Percentiles rank a stretch among this genome's conserved stretches.
Conservation (phyloP, 2,329 filamentous ascomycete genomes). For the Ophiocordyceps camponoti-floridani region DNA sequence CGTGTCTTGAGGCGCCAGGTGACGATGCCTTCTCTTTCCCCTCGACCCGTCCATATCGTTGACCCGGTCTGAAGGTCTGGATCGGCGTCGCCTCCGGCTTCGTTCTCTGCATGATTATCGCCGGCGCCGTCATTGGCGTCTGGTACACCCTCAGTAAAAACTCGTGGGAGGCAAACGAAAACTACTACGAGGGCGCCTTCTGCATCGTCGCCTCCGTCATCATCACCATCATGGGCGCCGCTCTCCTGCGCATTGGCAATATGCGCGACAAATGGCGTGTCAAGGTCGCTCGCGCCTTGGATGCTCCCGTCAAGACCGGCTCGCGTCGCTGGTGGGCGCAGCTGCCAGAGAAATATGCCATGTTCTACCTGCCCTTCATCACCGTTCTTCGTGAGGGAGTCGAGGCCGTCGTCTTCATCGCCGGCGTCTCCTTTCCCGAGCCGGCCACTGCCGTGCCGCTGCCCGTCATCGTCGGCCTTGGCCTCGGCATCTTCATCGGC, state of each 20-base stretch:
- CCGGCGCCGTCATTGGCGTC: conserved; percentile 49
- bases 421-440: conserved; percentile 61
- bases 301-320: conserved; percentile 28
- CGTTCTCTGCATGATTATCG: conserved; percentile 45
- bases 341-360: conserved; percentile 60
- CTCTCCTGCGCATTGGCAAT: conserved; percentile 64
- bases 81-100: conserved; percentile 44
- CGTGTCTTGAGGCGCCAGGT: conserved; percentile 53
- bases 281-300: conserved; percentile 57
- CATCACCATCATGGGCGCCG: conserved; percentile 66
- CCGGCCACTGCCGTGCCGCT: conserved; percentile 64
- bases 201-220: conserved; percentile 58
- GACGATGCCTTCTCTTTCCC: conserved; percentile 17
- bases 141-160: conserved; percentile 53
- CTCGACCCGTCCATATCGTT: conserved; percentile 3
- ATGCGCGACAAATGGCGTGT: conserved; percentile 76
- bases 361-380: conserved; percentile 75
- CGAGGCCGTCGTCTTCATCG: conserved; percentile 73
- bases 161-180: conserved; percentile 48
- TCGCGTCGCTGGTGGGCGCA: conserved; percentile 33
- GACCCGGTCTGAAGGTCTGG: conserved; percentile 31
- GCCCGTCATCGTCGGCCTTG: conserved; percentile 53
- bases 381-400: conserved; percentile 77
- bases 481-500: conserved; percentile 48
- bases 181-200: conserved; percentile 71